These are phyloP conservation scores for Mollisia scopiformis DNA, from an alignment of 2,329 filamentous ascomycete species.

Conservation along the genomic window DNA sequence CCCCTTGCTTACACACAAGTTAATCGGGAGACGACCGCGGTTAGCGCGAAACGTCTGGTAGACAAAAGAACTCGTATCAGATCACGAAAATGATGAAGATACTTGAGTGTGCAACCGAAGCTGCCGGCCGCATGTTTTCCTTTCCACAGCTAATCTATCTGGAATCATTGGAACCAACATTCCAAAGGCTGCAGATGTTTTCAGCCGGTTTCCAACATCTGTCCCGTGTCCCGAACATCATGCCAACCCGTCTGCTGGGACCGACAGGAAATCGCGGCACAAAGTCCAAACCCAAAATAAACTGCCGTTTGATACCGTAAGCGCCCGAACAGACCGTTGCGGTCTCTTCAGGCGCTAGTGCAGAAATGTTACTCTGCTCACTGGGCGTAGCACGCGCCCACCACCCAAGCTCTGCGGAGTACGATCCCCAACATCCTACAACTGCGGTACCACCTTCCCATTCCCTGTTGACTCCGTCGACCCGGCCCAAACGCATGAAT, in stretches of 20 bases:
- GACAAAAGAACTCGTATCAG: too few relatives aligned
- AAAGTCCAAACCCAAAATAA: not conserved
- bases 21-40: too few relatives aligned
- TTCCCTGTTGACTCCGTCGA: not conserved
- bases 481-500: not conserved
- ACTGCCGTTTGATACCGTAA: not conserved
- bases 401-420: not conserved
- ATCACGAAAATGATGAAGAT: too few relatives aligned
- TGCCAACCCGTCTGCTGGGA: not conserved
- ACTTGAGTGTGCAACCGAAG: too few relatives aligned
- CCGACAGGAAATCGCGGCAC: not conserved
- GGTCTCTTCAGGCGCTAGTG: not conserved
- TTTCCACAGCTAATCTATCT: too few relatives aligned
- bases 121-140: too few relatives aligned
- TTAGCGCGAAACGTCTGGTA: too few relatives aligned
- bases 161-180: too few relatives aligned
- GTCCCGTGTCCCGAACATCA: not conserved
- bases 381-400: not conserved
- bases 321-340: not conserved
- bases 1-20: too few relatives aligned
- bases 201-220: slow-evolving; percentile 2
- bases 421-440: not conserved
- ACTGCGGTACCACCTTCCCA: not conserved
- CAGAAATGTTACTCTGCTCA: not conserved
- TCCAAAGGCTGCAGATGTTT: not conserved